Conservation (phyloP, 2,329 filamentous ascomycete species). For the Penicillium expansum region DNA sequence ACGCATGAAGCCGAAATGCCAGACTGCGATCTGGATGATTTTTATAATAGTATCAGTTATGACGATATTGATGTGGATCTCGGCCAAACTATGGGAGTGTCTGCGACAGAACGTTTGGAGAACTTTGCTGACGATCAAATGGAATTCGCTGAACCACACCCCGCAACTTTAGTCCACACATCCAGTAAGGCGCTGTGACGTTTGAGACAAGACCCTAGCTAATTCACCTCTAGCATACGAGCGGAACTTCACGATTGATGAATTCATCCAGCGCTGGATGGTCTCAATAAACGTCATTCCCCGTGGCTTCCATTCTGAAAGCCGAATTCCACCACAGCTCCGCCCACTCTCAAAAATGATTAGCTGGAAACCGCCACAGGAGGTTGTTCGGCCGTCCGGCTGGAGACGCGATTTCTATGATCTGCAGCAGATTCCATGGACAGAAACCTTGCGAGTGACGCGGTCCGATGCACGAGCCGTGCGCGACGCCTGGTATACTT, state of each 20-base stretch:
- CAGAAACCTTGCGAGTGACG: slow-evolving; percentile 35
- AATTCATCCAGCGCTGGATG: slow-evolving; percentile 44
- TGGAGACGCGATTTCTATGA: slow-evolving; percentile 34
- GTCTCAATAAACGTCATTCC: slow-evolving; percentile 25
- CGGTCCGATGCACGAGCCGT: slow-evolving; percentile 38
- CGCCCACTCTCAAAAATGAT: slow-evolving; percentile 34
- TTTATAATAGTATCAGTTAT: slow-evolving; percentile 26
- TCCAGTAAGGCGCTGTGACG: slow-evolving; percentile 25
- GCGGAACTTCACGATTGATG: slow-evolving; percentile 42
- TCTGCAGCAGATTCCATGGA: slow-evolving; percentile 45
- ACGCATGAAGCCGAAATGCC: slow-evolving; percentile 9
- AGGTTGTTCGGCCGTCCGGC: slow-evolving; percentile 31
- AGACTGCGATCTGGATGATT: slow-evolving; percentile 33
- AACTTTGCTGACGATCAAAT: slow-evolving; percentile 13
- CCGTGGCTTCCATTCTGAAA: slow-evolving; percentile 19
- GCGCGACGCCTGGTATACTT: slow-evolving; percentile 43
- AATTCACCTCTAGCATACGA: slow-evolving; percentile 32
- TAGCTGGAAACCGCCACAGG: slow-evolving; percentile 35
- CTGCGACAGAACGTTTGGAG: slow-evolving; percentile 10
- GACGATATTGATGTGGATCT: slow-evolving; percentile 12
- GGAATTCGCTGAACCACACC: slow-evolving; percentile 19
- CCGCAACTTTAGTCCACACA: slow-evolving; percentile 28
- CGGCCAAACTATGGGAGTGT: slow-evolving; percentile 1
- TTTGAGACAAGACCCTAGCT: slow-evolving; percentile 1
- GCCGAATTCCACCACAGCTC: slow-evolving; percentile 20